These are phyloP conservation scores for Macrocystidia cucumis DNA, from an alignment of 1,284 basidiomycete species.

Conservation along the genomic window DNA sequence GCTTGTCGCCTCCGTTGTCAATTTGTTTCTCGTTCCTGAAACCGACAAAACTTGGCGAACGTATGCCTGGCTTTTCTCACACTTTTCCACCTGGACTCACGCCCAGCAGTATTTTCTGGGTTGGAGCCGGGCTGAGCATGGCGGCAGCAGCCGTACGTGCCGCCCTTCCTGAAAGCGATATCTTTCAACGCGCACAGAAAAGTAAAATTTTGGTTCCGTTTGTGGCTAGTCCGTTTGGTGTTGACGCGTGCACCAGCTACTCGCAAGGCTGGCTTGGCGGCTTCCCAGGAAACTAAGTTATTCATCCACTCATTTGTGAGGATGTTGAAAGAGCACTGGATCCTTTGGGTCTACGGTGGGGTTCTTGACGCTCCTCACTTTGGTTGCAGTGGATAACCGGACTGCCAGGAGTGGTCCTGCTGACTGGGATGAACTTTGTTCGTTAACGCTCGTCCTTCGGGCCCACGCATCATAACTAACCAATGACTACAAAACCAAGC, in stretches of 20 bases:
- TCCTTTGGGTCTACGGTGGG: constrained; percentile 8
- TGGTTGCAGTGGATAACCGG: not conserved
- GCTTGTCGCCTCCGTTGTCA: constrained; percentile 11
- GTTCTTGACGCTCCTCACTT: not conserved
- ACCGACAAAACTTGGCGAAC: constrained; percentile 9
- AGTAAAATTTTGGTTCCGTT: not conserved
- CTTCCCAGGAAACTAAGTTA: constrained; percentile 2
- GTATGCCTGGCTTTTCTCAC: constrained; percentile 1
- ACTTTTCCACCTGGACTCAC: not conserved
- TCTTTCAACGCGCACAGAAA: constrained; percentile 2
- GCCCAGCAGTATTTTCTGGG: constrained; percentile 7
- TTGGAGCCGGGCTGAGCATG: constrained; percentile 8
- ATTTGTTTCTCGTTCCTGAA: constrained; percentile 10
- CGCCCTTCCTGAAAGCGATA: constrained; percentile 6
- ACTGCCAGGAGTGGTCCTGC: constrained; percentile 7
- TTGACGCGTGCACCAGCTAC: not conserved
- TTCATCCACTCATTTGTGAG: constrained; percentile 5
- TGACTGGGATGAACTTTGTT: constrained; percentile 10
- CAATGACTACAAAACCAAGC: constrained; percentile 1
- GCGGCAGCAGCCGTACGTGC: constrained; percentile 5
- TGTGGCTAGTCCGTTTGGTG: not conserved
- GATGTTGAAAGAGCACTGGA: constrained; percentile 7
- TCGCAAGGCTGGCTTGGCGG: constrained; percentile 1
- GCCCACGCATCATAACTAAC: no score
- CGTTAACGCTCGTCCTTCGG: not conserved